phyloP scores from a whole-genome alignment of 2,329 filamentous ascomycete genomes.

The Apiospora pterosperma region DNA sequence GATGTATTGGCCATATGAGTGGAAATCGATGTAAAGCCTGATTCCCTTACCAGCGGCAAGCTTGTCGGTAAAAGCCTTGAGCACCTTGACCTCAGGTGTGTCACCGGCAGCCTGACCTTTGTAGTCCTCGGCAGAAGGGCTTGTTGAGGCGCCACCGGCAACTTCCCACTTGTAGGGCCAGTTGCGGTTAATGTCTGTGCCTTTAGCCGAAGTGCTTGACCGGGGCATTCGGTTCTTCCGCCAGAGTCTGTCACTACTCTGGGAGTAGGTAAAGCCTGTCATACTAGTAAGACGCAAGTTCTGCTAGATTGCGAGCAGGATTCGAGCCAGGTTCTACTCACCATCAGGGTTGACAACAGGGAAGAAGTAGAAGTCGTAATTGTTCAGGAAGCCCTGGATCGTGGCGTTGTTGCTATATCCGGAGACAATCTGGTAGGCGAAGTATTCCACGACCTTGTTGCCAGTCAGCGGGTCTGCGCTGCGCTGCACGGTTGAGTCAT shows the following conservation, averaged over 20 bases:
- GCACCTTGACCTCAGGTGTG: constrained; percentile 43
- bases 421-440: constrained; percentile 42
- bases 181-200: constrained; percentile 52
- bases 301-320: background rate
- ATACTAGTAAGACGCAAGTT: constrained; percentile 8
- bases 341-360: constrained; percentile 52
- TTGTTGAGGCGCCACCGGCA: constrained; percentile 38
- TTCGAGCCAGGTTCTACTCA: constrained; percentile 17
- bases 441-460: constrained; percentile 40
- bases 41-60: constrained; percentile 41
- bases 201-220: constrained; percentile 37
- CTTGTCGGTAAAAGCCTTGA: constrained; percentile 42
- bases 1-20: constrained; percentile 54
- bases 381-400: constrained; percentile 44
- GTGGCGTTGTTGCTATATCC: constrained; percentile 36
- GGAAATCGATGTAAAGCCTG: constrained; percentile 57
- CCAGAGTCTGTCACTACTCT: constrained; percentile 48
- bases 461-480: background rate
- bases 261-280: constrained; percentile 47
- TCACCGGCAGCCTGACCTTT: constrained; percentile 37
- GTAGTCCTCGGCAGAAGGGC: constrained; percentile 44
- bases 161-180: constrained; percentile 46
- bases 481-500: background rate
- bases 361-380: constrained; percentile 57
- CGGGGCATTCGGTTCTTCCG: constrained; percentile 47